Evolutionary conservation across 768 basidiomycete genomes (phyloP), one percentile per base, ranked within the genome.

Genomic region (Tylopilus subfusipes): DNA sequence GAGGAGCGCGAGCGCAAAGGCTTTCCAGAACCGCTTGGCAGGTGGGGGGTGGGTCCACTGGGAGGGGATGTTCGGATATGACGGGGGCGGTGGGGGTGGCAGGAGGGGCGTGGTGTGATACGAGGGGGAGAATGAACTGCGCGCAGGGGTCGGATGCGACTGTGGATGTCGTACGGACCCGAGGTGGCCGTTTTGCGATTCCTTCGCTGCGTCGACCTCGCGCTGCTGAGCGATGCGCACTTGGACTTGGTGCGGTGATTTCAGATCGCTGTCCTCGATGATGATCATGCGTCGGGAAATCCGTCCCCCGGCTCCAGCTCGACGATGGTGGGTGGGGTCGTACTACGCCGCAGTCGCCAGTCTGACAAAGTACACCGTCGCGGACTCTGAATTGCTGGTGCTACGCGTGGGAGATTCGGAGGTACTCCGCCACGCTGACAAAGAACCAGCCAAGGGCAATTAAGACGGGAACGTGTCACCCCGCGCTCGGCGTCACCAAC

Each of bases 21-120:
- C 63, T 7, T 48, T 53, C 40, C 53, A 55, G 18, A 67, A 66
- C 11, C 65, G 24, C 19, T 34, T 43, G 18, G 19, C 3, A 10
- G 58, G 22, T 14, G 62, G 56, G 21, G 18, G 48, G 19, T 57
- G 52, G 8, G n/a, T 50, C 25, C 38, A 44, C 25, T 19, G 36
- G 38, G 19, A 7, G 38, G 9, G 38, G 19, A 1, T 3, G 25
- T 19, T 36, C 48, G 57, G 56, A 55, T 52, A 59, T 63, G 52
- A 50, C 36, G 56, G 50, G n/a, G 56, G 50, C 42, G 33, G 59
- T 38, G 56, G 21, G 5, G 42, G 55, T 42, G 31, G 30, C 24
- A 42, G 30, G 22, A 42, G 27, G 5, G 51, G 27, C 5, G 56
- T n/a, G 7, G 59, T 16, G 55, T 42, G 55, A 57, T 57, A 57